Conservation (phyloP, 1,284 basidiomycete species). For the Boletus nobilissimus region DNA sequence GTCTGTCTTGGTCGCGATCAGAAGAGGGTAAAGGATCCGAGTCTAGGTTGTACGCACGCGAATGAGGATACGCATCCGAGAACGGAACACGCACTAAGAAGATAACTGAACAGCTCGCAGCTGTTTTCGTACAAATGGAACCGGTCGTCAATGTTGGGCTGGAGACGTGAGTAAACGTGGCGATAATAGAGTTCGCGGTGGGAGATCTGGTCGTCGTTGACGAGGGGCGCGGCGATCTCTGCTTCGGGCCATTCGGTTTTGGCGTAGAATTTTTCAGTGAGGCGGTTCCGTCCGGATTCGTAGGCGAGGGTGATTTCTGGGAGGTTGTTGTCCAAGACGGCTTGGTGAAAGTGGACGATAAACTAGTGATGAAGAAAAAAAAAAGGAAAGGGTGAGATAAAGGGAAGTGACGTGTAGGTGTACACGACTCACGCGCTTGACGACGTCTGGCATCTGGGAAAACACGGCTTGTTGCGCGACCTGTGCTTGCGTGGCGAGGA, state of each 20-base stretch:
- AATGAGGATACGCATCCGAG: not conserved
- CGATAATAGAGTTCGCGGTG: constrained; percentile 94
- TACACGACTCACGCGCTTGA: constrained; percentile 71
- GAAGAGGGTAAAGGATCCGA: constrained; percentile 96
- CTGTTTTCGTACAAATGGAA: constrained; percentile 99
- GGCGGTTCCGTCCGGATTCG: constrained; percentile 95
- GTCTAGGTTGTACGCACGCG: constrained; percentile 61
- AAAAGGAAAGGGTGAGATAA: not conserved
- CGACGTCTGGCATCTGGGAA: constrained; percentile 80
- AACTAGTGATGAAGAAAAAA: constrained; percentile 61
- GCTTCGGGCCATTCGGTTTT: constrained; percentile 98
- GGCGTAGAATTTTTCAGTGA: constrained; percentile 95
- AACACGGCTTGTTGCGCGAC: constrained; percentile 83
- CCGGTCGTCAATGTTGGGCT: constrained; percentile 96
- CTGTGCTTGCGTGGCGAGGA: constrained; percentile 79
- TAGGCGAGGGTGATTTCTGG: constrained; percentile 91
- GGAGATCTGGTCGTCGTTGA: constrained; percentile 95
- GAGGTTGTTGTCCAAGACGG: constrained; percentile 87
- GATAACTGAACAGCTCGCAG: constrained; percentile 96
- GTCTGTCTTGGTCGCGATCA: constrained; percentile 87
- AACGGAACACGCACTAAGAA: constrained; percentile 68
- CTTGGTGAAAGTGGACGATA: constrained; percentile 91
- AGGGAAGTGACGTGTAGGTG: not conserved
- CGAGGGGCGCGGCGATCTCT: constrained; percentile 92
- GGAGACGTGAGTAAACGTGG: constrained; percentile 94